These are phyloP conservation scores for Carex pumila DNA, from an alignment of 176 grass and related monocot genomes.

Conservation along the genomic window DNA sequence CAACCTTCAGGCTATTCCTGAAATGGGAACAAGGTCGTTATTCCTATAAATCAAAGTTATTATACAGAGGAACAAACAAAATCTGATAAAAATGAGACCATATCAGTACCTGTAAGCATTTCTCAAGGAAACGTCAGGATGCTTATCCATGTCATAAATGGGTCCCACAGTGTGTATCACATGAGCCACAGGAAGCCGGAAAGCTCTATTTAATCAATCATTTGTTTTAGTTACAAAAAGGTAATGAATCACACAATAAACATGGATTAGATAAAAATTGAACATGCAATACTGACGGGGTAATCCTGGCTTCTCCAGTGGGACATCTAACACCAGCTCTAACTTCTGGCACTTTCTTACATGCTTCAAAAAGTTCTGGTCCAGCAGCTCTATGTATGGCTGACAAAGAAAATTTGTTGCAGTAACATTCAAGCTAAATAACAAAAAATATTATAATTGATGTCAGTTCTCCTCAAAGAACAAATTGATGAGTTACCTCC, in stretches of 20 bases:
- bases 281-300: constrained; percentile 49
- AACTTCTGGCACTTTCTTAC: constrained; percentile 61
- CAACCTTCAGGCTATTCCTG: constrained; percentile 96
- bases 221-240: neutral
- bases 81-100: neutral
- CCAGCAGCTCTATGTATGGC: constrained; percentile 90
- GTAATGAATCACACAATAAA: neutral
- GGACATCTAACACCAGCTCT: constrained; percentile 64
- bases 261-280: neutral
- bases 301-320: constrained; percentile 84
- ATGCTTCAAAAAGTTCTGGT: constrained; percentile 64
- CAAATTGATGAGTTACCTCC: constrained; percentile 42
- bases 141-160: constrained; percentile 54
- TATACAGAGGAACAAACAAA: neutral
- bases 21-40: constrained; percentile 26
- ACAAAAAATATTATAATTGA: neutral
- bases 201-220: constrained; percentile 52
- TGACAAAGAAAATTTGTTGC: neutral
- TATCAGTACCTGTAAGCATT: constrained; percentile 68
- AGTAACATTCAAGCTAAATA: neutral
- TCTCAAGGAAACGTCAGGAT: constrained; percentile 61
- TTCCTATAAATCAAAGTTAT: neutral
- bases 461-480: neutral
- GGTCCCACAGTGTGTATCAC: constrained; percentile 94
- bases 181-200: constrained; percentile 59